Base-by-base conservation (phyloP, 1,284 basidiomycete species). In the Sutorius eximius region DNA sequence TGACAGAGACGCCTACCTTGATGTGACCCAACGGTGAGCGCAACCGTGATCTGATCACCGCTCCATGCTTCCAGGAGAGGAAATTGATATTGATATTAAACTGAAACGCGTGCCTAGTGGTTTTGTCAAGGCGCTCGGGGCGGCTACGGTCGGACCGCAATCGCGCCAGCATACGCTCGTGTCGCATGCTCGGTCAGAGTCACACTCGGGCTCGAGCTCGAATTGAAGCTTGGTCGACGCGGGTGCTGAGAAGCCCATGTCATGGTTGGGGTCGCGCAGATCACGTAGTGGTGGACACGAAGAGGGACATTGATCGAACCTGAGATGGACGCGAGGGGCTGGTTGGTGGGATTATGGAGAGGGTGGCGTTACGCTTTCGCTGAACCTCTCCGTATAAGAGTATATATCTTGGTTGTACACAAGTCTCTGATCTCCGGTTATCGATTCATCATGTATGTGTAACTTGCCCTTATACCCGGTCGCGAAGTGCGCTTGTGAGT, bases 1-100 rank as follows among this genome's bases (percentile, higher is more conserved):
- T 58, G 80, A 82, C 54, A 73, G 82, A 37, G 81, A 85, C 47
- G 77, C 80, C 45, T 88, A 89, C 57, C 73, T 88, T 11, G 86
- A 88, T 62, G 84, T 85, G 6, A 87, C 86, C 10, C 87, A 88
- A 65, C 74, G 86, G 86, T 87, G 16, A 20, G 41, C 38, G 22
- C 36, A 12, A 11, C 5, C 24, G 5, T 27, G 36, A 37, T 16
- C 16, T 2, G n/a, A 11, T n/a, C 24, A 37, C 13, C 5, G n/a
- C 36, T 37, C 9, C n/a, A 27, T 27, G 24, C 24, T 27, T 5
- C 24, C 5, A 5, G 24, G 24, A 27, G 24, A 3, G 36, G 16
- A 18, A n/a, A 37, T 11, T n/a, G n/a, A 37, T 18, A 37, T 37
- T 18, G n/a, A 22, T 15, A 22, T 16, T 10, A 37, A 37, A 37